Evolutionary conservation across 352 stramenopile species (phyloP).

Genomic region (Blastocystis sp.): DNA sequence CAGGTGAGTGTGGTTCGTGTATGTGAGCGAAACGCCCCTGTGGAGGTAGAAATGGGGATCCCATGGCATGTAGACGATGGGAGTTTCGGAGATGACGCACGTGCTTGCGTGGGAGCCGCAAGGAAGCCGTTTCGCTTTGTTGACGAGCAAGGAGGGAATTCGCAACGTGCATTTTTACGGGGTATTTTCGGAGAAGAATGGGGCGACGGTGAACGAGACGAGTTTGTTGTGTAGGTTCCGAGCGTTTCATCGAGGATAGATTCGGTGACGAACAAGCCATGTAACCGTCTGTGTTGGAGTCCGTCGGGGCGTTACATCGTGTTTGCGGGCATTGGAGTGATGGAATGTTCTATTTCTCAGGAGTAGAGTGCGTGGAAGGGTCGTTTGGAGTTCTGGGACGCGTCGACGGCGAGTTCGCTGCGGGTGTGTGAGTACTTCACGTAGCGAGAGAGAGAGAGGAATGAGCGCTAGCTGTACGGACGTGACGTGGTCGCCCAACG

Average conservation of each 20-base stretch:
- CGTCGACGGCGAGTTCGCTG: neutral
- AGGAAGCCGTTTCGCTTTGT: neutral
- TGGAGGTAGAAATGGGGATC: neutral
- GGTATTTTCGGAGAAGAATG: neutral
- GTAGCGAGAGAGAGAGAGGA: neutral
- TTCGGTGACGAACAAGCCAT: slow-evolving; percentile 4
- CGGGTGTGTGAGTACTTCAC: slow-evolving; percentile 18
- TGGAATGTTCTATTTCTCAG: neutral
- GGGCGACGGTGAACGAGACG: neutral
- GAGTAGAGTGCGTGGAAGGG: neutral
- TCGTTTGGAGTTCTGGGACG: slow-evolving; percentile 8
- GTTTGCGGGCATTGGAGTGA: neutral
- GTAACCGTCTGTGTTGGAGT: slow-evolving; percentile 2
- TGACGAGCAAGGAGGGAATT: neutral
- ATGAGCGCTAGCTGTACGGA: neutral
- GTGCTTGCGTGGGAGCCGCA: neutral
- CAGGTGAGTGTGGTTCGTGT: neutral
- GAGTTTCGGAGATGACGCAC: neutral
- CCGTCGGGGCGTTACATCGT: neutral
- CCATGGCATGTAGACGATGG: neutral
- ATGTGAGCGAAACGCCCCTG: neutral
- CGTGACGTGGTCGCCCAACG: slow-evolving; percentile 8
- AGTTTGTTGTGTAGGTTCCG: neutral
- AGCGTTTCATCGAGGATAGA: neutral
- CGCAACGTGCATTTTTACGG: slow-evolving; percentile 11